Evolutionary conservation across 768 basidiomycete genomes (phyloP).

Genomic region (Amanita molliuscula): DNA sequence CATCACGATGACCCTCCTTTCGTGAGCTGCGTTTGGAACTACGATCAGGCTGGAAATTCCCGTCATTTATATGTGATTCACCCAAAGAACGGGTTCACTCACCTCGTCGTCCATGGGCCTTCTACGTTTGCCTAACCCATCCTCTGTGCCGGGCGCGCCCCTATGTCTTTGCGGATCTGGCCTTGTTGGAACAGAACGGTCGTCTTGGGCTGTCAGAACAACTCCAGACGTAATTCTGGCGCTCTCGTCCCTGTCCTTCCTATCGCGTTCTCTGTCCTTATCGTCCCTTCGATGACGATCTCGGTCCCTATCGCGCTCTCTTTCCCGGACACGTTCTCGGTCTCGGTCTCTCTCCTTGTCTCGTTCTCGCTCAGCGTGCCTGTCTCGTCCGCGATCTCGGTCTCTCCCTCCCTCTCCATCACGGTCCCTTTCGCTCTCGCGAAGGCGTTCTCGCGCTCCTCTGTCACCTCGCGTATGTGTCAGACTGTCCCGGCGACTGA

Average conservation of each 20-base stretch:
- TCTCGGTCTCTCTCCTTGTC: slow-evolving; percentile 38
- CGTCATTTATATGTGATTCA: slow-evolving; percentile 8
- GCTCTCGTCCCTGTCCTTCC: slow-evolving; percentile 66
- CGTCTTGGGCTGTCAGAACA: slow-evolving; percentile 29
- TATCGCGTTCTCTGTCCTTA: slow-evolving; percentile 35
- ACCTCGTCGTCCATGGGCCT: slow-evolving; percentile 68
- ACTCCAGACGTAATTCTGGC: slow-evolving; percentile 24
- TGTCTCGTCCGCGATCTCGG: slow-evolving; percentile 34
- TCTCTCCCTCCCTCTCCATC: slow-evolving; percentile 34
- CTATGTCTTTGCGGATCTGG: slow-evolving; percentile 53
- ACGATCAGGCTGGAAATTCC: slow-evolving; percentile 47
- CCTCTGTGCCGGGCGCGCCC: slow-evolving; percentile 38
- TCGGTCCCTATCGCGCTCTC: slow-evolving; percentile 48
- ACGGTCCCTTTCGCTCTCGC: slow-evolving; percentile 26
- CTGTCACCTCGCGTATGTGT: slow-evolving; percentile 44
- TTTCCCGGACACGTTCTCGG: slow-evolving; percentile 43
- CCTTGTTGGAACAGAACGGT: slow-evolving; percentile 45
- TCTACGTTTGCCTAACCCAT: slow-evolving; percentile 64
- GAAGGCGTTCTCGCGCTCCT: slow-evolving; percentile 35
- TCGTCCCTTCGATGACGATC: slow-evolving; percentile 32
- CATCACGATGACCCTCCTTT: slow-evolving; percentile 70
- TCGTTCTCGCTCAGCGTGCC: slow-evolving; percentile 36
- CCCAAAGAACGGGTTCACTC: slow-evolving; percentile 17
- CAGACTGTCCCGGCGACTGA: slow-evolving; percentile 37
- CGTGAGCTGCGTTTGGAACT: slow-evolving; percentile 74